Evolutionary conservation across 2,329 filamentous ascomycete genomes (phyloP), one percentile per base, ranked within the genome.

Genomic region (Cordyceps javanica): DNA sequence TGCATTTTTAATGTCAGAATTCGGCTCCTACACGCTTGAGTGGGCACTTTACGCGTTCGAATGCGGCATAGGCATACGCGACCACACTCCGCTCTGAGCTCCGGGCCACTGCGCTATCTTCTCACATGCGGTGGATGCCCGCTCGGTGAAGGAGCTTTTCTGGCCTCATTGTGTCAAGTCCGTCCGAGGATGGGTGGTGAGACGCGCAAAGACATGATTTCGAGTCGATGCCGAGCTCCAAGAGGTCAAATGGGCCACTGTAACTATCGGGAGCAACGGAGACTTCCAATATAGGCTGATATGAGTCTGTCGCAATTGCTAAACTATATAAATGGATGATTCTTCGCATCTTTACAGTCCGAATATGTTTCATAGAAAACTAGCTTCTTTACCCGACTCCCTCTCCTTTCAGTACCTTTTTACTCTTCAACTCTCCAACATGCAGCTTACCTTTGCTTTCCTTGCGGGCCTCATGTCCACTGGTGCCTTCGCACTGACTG

Each of bases 401-500:
- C 23, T 52, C 21, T 28, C 7, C 3, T 16, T 9, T 6, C 9
- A 14, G 8, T 11, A 34, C 6, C 7, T 5, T 13, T 26, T 5
- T 8, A 46, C 14, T 14, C 21, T 11, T n/a, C 4, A 25, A 38
- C 1, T 14, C 21, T 21, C 21, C 52, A 46, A 36, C 2, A 55
- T 58, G 56, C 39, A 58, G 42, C 25, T 53, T n/a, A 38, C 32
- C 10, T n/a, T 49, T 34, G 32, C 56, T 19, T 25, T 53, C 41
- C 11, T 58, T 16, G 42, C 48, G 10, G 56, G 45, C 32, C 30
- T 51, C 56, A 44, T 53, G 56, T 30, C 56, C 30, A 49, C 49
- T 11, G 28, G 45, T 16, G 56, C 49, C 9, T 19, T 46, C 8
- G 52, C 41, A 6, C 14, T 23, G 19, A 16, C 30, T 13, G 42